Evolutionary conservation across 208 protist species (phyloP), one percentile per base, ranked within the genome.

Genomic region (Strigomonas culicis): DNA sequence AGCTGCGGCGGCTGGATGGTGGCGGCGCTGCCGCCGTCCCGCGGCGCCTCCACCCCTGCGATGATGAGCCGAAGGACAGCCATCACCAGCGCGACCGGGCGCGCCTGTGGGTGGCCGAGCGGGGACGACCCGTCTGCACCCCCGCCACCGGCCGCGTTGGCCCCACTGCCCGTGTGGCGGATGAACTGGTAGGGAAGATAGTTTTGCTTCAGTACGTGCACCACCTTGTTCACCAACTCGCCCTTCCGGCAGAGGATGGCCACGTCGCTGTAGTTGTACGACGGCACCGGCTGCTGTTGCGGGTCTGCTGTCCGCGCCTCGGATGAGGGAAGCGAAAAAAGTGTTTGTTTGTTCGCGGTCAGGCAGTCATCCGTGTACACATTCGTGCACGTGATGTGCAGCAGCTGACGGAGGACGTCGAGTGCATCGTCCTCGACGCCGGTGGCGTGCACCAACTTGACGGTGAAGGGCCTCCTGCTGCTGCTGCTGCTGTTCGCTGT

Each of bases 321-420:
- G 17, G 13, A 24, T 62, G 8, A 49, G 11, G 27, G 62, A 64
- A 55, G 41, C 25, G 19, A 30, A 17, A 44, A 44, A 19, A 44
- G 39, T 2, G 13, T 17, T 19, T 44, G 39, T 15, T 44, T 44
- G 39, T 44, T 44, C 39, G 15, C 10, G 1, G 39, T 44, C 39
- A 44, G 39, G 15, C 39, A 44, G 15, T 44, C 39, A 68, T 62
- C 77, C 73, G 70, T 66, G 79, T 87, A 2, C 62, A 64, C 21
- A 82, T 74, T 1, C 24, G 50, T 51, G 19, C 22, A 28, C 8
- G 19, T 51, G 11, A 22, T 22, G 46, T 51, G 46, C 21, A 51
- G 22, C 19, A 28, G 21, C 22, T 51, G 46, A 7, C 46, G 7
- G 73, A 71, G 28, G 50, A 36, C 4, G 69, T 67, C 60, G 85